Evolutionary conservation across 306 rosid genomes (phyloP), one percentile per base, ranked within the genome.

Genomic region (Cyclanthera cordifolia): DNA sequence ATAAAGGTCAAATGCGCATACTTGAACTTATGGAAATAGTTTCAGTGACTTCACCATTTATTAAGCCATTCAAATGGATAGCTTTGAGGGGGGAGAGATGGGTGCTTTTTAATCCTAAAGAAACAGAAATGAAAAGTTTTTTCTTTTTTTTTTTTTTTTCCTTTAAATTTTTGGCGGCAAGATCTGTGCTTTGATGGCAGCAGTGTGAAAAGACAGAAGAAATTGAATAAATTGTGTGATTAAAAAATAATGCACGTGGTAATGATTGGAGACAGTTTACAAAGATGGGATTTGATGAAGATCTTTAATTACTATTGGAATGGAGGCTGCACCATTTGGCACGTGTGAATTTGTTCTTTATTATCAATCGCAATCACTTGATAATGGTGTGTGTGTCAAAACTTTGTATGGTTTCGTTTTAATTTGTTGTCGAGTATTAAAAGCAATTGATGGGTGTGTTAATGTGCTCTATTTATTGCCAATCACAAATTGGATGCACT

Each of bases 271-370:
- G 25, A 59, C 66, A 59, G 7, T 34, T 59, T 46, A 47, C 24
- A 5, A 39, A 41, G 0, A 21, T 43, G 53, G 70, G 34, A 64
- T 64, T 41, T 64, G 17, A 64, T 64, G 17, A 64, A 64, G 20
- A 43, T 64, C 52, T 64, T 64, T n/a, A n/a, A n/a, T n/a, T 13
- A 66, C 71, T 66, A 20, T 66, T 25, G 71, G 54, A 46, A 66
- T 66, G 71, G 71, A 66, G 71, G 71, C 71, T 7, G 10, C 11
- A 1, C 41, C 34, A 66, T 66, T 66, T 46, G 8, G 71, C 53
- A 48, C 71, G 47, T 66, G 71, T 47, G 43, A 24, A 24, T 24
- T 66, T 12, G 13, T 9, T 4, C 15, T 15, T 66, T n/a, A n/a
- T 21, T 3, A 8, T 25, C 71, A 2, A 66, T 47, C 41, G 9